These are phyloP conservation scores for Arthroderma sp. DNA, from an alignment of 2,329 filamentous ascomycete species.

Conservation along the genomic window DNA sequence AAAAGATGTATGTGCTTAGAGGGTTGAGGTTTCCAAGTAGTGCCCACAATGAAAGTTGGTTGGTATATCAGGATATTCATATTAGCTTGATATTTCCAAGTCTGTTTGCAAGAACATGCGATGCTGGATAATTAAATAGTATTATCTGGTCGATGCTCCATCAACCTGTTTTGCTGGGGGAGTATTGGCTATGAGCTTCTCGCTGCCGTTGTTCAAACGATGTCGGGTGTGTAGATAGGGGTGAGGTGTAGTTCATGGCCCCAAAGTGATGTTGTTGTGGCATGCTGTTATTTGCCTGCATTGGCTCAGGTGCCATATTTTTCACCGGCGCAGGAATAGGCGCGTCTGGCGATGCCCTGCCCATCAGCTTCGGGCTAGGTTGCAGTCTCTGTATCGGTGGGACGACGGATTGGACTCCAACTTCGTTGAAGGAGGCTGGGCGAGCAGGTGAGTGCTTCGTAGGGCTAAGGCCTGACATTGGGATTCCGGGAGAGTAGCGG, in stretches of 20 bases:
- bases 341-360: constrained; percentile 31
- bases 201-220: neutral
- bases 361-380: constrained; percentile 35
- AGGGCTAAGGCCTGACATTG: constrained; percentile 36
- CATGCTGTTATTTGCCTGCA: neutral
- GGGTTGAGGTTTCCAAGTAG: neutral
- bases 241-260: neutral
- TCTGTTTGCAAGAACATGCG: neutral
- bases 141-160: neutral
- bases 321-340: constrained; percentile 33
- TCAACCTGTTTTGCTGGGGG: neutral
- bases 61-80: neutral
- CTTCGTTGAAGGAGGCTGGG: constrained; percentile 12
- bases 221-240: neutral
- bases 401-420: constrained; percentile 23
- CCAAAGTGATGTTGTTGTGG: neutral
- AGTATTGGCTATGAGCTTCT: neutral
- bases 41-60: neutral
- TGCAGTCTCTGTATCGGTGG: constrained; percentile 32
- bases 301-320: constrained; percentile 28
- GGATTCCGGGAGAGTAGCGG: constrained; percentile 27
- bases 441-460: constrained; percentile 33
- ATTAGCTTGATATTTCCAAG: neutral
- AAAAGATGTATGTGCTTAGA: neutral
- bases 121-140: neutral